Conservation (phyloP, 495 filamentous ascomycete genomes). For the Aspergillus carlsbadensis region DNA sequence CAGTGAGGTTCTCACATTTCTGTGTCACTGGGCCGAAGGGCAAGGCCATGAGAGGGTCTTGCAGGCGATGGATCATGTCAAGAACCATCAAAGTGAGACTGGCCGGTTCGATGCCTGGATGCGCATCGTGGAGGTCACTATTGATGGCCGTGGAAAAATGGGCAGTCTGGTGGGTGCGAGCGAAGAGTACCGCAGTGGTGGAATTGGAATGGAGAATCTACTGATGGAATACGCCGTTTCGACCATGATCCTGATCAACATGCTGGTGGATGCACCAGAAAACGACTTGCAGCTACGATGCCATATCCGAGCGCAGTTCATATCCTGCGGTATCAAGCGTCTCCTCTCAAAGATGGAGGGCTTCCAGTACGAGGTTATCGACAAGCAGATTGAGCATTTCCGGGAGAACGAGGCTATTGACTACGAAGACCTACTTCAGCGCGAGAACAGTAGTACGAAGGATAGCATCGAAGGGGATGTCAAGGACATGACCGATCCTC, state of each 20-base stretch:
- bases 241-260: slow-evolving; percentile 92
- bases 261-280: slow-evolving; percentile 90
- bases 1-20: slow-evolving; percentile 93
- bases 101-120: slow-evolving; percentile 98
- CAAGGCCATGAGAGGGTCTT: slow-evolving; percentile 93
- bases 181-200: slow-evolving; percentile 94
- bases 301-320: slow-evolving; percentile 95
- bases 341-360: slow-evolving; percentile 96
- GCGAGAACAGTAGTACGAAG: slow-evolving; percentile 85
- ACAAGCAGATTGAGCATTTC: slow-evolving; percentile 96
- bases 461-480: slow-evolving; percentile 87
- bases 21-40: slow-evolving; percentile 95
- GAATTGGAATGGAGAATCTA: slow-evolving; percentile 97
- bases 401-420: slow-evolving; percentile 93
- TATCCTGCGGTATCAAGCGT: slow-evolving; percentile 90
- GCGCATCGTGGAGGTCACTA: slow-evolving; percentile 95
- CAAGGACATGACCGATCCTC: slow-evolving; percentile 91
- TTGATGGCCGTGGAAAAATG: slow-evolving; percentile 97
- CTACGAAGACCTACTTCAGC: slow-evolving; percentile 94
- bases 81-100: slow-evolving; percentile 85
- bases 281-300: slow-evolving; percentile 85
- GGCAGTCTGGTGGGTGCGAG: slow-evolving; percentile 94
- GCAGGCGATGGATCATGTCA: slow-evolving; percentile 89
- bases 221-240: slow-evolving; percentile 99
- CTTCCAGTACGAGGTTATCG: slow-evolving; percentile 97